These are phyloP conservation scores for Secale cereale DNA, from an alignment of 176 grass and related monocot species.

Conservation along the genomic window DNA sequence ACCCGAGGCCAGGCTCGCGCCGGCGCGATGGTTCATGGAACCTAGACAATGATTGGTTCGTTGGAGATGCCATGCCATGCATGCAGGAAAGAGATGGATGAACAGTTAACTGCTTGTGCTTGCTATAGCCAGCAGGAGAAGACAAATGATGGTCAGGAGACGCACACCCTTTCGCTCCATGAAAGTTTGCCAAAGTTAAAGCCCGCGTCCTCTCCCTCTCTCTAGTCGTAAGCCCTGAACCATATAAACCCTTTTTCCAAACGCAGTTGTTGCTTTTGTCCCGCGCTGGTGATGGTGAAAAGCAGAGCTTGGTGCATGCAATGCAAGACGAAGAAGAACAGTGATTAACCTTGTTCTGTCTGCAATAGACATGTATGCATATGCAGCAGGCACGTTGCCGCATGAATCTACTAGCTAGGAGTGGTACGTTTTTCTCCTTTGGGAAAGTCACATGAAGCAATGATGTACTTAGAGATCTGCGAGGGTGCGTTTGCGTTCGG, in stretches of 20 bases:
- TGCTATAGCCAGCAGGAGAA: neutral
- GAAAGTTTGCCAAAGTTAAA: conserved; percentile 48
- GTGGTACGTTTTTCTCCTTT: neutral
- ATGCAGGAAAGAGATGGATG: conserved; percentile 16
- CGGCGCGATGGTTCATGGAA: conserved; percentile 37
- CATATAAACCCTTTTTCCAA: conserved; percentile 10
- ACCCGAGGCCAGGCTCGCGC: conserved; percentile 22
- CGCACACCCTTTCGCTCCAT: conserved; percentile 23
- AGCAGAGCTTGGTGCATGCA: conserved; percentile 16
- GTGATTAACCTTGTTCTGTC: too few relatives aligned
- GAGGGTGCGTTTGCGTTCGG: neutral
- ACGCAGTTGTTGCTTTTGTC: conserved; percentile 27
- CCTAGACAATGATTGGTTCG: conserved; percentile 44
- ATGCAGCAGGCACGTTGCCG: neutral
- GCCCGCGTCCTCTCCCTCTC: neutral
- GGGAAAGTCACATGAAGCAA: conserved; percentile 25
- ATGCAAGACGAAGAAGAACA: neutral
- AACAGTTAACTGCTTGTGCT: conserved; percentile 30
- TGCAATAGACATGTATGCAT: too few relatives aligned
- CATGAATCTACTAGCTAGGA: neutral
- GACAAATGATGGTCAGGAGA: conserved; percentile 18
- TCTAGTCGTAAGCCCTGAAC: neutral
- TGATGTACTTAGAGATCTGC: neutral
- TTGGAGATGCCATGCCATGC: conserved; percentile 28
- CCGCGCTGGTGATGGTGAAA: conserved; percentile 30